Conservation (phyloP, 75 land plant genomes). For the Adiantum capillusveneris region DNA sequence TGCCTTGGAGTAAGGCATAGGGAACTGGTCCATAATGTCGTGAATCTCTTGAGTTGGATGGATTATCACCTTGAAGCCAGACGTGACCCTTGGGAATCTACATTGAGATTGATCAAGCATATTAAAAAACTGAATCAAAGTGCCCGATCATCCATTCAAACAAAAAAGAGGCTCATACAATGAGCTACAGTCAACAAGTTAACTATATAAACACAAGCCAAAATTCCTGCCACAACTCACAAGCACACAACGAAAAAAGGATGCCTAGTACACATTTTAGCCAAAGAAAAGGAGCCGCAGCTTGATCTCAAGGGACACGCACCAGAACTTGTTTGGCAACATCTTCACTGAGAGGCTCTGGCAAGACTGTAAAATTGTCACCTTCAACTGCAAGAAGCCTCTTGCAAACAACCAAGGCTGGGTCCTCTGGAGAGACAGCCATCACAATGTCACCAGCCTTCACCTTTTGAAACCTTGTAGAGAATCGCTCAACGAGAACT, state of each 20-base stretch:
- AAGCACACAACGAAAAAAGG: too few species aligned
- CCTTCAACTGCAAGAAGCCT: constrained; percentile 73
- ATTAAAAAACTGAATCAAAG: too few species aligned
- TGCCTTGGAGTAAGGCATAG: constrained; percentile 57
- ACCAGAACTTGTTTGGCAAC: constrained; percentile 9
- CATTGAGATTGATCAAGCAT: not conserved
- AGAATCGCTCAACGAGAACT: constrained; percentile 47
- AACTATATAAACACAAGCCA: too few species aligned
- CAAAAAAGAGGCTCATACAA: too few species aligned
- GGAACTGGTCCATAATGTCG: constrained; percentile 82
- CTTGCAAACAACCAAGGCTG: constrained; percentile 49
- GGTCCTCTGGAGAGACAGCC: constrained; percentile 60
- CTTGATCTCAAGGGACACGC: not conserved
- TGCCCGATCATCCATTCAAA: too few species aligned
- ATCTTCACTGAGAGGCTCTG: constrained; percentile 3
- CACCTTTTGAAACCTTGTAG: constrained; percentile 38
- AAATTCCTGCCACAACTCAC: too few species aligned
- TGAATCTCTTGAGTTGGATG: constrained; percentile 64
- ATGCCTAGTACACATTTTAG: too few species aligned
- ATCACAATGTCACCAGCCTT: constrained; percentile 63
- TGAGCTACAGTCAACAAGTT: too few species aligned
- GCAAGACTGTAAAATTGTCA: constrained; percentile 38
- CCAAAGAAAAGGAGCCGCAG: too few species aligned
- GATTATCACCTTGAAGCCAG: constrained; percentile 89
- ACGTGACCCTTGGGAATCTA: constrained; percentile 95